Evolutionary conservation across 495 filamentous ascomycete genomes (phyloP).

Genomic region (Pyrenopolyporus hunteri): DNA sequence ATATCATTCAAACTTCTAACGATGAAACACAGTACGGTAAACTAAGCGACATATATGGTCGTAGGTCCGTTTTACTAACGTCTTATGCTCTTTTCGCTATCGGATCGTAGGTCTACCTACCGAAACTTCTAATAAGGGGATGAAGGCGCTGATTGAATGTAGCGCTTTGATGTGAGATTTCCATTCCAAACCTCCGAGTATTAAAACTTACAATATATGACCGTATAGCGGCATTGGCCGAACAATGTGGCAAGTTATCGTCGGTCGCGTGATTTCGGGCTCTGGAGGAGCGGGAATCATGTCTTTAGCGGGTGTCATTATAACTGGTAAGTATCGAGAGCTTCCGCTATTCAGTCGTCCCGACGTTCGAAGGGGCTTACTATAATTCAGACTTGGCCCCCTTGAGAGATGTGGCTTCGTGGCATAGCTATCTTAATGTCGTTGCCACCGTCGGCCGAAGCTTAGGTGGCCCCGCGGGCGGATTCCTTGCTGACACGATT

Average conservation of each 20-base stretch:
- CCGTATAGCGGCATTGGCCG: slow-evolving; percentile 55
- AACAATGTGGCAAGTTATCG: slow-evolving; percentile 59
- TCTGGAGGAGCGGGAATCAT: slow-evolving; percentile 65
- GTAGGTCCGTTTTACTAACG: slow-evolving; percentile 48
- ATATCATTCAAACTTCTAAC: neutral
- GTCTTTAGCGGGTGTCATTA: slow-evolving; percentile 63
- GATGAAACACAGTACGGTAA: slow-evolving; percentile 49
- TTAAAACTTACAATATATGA: neutral
- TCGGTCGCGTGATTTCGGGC: slow-evolving; percentile 65
- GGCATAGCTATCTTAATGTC: slow-evolving; percentile 71
- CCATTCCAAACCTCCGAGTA: slow-evolving; percentile 50
- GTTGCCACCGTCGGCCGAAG: slow-evolving; percentile 67
- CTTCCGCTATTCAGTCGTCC: neutral
- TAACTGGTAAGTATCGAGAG: slow-evolving; percentile 56
- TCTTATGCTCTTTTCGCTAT: slow-evolving; percentile 52
- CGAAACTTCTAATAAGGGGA: slow-evolving; percentile 41
- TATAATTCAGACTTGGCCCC: slow-evolving; percentile 63
- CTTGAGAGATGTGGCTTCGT: slow-evolving; percentile 68
- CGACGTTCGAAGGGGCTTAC: slow-evolving; percentile 33
- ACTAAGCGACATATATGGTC: slow-evolving; percentile 58
- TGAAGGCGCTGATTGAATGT: neutral
- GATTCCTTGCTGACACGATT: slow-evolving; percentile 66
- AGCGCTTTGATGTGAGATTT: slow-evolving; percentile 49
- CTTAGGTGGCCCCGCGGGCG: slow-evolving; percentile 68
- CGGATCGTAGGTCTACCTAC: slow-evolving; percentile 48